phyloP scores from a whole-genome alignment of 1,139 yeast genomes.

The Yamadazyma sp. region DNA sequence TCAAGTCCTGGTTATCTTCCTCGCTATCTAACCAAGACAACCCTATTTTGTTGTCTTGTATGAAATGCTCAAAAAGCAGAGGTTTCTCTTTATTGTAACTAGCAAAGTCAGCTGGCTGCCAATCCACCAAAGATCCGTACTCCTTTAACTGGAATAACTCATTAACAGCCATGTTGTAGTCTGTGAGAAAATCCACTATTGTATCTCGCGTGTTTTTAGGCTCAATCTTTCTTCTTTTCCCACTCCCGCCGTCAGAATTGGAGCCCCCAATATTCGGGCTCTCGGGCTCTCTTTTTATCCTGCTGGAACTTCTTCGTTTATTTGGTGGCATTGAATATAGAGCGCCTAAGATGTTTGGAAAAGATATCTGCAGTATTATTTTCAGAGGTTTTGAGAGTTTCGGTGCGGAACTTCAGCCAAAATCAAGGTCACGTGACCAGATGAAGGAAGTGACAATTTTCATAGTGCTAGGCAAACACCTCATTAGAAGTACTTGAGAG shows the following conservation, averaged over 20 bases:
- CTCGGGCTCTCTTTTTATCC: conserved; percentile 4
- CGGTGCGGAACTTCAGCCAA: neutral
- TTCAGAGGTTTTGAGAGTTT: neutral
- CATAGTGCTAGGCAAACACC: no score
- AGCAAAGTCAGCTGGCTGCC: conserved; percentile 55
- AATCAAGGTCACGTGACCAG: neutral
- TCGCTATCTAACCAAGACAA: conserved; percentile 36
- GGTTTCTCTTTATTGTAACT: conserved; percentile 28
- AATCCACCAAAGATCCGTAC: conserved; percentile 58
- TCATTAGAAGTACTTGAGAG: no score
- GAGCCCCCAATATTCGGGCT: neutral
- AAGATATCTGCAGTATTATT: neutral
- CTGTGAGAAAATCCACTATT: conserved; percentile 37
- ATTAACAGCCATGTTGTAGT: conserved; percentile 46
- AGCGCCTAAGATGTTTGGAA: neutral
- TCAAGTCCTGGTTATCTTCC: conserved; percentile 27
- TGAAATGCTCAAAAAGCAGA: conserved; percentile 35
- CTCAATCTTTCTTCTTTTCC: conserved; percentile 12
- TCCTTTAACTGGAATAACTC: conserved; percentile 60
- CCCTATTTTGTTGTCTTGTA: conserved; percentile 26
- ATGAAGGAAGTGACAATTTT: no score
- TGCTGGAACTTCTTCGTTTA: conserved; percentile 15
- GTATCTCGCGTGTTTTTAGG: conserved; percentile 17
- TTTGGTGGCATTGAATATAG: conserved; percentile 6
- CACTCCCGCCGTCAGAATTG: neutral